Evolutionary conservation across 2,329 filamentous ascomycete genomes (phyloP), one percentile per base, ranked within the genome.

Genomic region (Colletotrichum horii): DNA sequence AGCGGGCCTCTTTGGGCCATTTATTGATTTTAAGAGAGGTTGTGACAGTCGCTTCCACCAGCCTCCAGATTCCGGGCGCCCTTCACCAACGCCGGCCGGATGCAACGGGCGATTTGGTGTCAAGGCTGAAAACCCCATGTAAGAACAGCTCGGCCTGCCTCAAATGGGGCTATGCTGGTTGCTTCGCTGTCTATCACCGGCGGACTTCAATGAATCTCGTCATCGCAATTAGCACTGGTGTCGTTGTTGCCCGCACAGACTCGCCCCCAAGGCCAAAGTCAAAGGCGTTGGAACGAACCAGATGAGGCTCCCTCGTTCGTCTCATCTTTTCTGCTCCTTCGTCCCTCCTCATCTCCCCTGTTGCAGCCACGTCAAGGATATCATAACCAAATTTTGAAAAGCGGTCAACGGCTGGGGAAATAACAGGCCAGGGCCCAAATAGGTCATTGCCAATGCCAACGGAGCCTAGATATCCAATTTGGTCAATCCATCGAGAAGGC

Each of bases 301-400:
- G 26, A 69, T 55, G 70, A 68, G 64, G 70, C 74, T 74, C 70
- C 11, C 22, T 36, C 32, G 70, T 76, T 76, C 74, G 69, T 76
- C 70, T 76, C 65, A 43, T 69, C 70, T 75, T 62, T 32, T 61
- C 67, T 36, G 38, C 64, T 68, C n/a, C 34, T 43, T 73, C 70
- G 48, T 38, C 70, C 64, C 70, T 56, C 62, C 43, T 69, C 70
- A 68, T 73, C 43, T 76, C 70, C 56, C 43, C 64, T 60, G 64
- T 64, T 74, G 34, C 64, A 76, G 70, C 64, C 70, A 76, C 58
- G 58, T 38, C 70, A 66, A 62, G 74, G 70, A 65, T 76, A 30
- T 68, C 22, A 28, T 58, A 56, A 38, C 38, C 70, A 48, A 76
- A 76, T 61, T 61, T 68, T 60, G 34, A 65, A 60, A 48, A 24